Percentiles rank a stretch among this genome's conserved stretches.
Conservation (phyloP, 768 basidiomycete species). For the Flagelloscypha sp. region DNA sequence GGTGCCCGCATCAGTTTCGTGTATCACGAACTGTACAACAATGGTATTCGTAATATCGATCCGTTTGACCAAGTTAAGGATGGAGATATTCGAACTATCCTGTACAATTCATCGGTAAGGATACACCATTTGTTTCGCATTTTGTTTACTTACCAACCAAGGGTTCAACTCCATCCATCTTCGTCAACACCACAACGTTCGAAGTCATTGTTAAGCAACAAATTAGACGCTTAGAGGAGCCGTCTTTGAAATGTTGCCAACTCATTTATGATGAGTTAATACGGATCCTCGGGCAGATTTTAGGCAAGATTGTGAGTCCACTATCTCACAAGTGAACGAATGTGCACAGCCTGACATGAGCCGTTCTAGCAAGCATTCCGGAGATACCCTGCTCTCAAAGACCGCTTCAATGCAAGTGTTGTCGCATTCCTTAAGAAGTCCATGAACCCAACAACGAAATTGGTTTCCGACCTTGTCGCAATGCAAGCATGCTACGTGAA, state of each 20-base stretch:
- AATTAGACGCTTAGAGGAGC: slow-evolving; percentile 94
- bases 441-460: slow-evolving; percentile 92
- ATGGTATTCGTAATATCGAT: slow-evolving; percentile 91
- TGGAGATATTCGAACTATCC: slow-evolving; percentile 89
- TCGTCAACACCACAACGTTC: slow-evolving; percentile 95
- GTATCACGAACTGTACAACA: slow-evolving; percentile 97
- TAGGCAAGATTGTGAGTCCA: slow-evolving; percentile 72
- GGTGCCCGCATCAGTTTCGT: slow-evolving; percentile 98
- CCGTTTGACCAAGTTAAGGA: slow-evolving; percentile 99
- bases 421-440: slow-evolving; percentile 94
- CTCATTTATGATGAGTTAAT: slow-evolving; percentile 97
- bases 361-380: slow-evolving; percentile 80
- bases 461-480: slow-evolving; percentile 86
- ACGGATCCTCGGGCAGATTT: slow-evolving; percentile 85
- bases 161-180: slow-evolving; percentile 94
- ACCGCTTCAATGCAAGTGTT: slow-evolving; percentile 92
- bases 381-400: slow-evolving; percentile 92
- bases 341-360: not conserved
- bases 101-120: slow-evolving; percentile 95
- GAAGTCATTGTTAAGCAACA: slow-evolving; percentile 99
- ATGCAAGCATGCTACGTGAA: slow-evolving; percentile 99
- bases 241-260: slow-evolving; percentile 86
- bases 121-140: not conserved
- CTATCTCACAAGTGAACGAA: slow-evolving; percentile 1
- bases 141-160: slow-evolving; percentile 24